Evolutionary conservation across 2,329 filamentous ascomycete species (phyloP).

Genomic region (Trichoderma cornu-damae): DNA sequence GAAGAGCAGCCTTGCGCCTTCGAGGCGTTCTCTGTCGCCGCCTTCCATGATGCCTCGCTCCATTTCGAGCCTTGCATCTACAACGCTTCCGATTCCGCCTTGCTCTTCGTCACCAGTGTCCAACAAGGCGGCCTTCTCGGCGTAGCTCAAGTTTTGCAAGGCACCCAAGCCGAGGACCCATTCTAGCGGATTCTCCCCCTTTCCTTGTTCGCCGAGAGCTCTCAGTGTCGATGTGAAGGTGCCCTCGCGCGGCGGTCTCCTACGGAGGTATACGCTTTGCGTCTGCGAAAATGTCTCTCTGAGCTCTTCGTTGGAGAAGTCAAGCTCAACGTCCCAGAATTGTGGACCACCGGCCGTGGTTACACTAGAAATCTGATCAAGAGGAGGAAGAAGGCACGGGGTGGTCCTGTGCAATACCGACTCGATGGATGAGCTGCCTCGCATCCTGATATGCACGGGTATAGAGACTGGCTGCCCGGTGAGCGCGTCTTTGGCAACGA

Average conservation of each 20-base stretch:
- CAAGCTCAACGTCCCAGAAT: constrained; percentile 78
- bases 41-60: constrained; percentile 43
- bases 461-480: constrained; percentile 74
- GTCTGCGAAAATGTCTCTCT: constrained; percentile 57
- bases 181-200: constrained; percentile 50
- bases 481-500: constrained; percentile 81
- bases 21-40: constrained; percentile 38
- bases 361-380: constrained; percentile 57
- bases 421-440: constrained; percentile 36
- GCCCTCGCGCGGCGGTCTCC: constrained; percentile 62
- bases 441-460: constrained; percentile 62
- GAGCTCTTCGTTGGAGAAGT: constrained; percentile 64
- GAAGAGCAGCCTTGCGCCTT: constrained; percentile 50
- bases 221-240: constrained; percentile 70
- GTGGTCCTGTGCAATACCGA: constrained; percentile 42
- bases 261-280: constrained; percentile 69
- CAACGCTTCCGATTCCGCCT: constrained; percentile 45
- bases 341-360: constrained; percentile 55
- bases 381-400: constrained; percentile 58
- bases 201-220: constrained; percentile 53
- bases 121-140: constrained; percentile 62
- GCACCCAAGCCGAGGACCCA: constrained; percentile 66
- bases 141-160: constrained; percentile 52
- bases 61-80: constrained; percentile 69
- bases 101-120: constrained; percentile 46